These are phyloP conservation scores for Colletotrichum gloeosporioides DNA, from an alignment of 2,329 filamentous ascomycete genomes.

Conservation along the genomic window DNA sequence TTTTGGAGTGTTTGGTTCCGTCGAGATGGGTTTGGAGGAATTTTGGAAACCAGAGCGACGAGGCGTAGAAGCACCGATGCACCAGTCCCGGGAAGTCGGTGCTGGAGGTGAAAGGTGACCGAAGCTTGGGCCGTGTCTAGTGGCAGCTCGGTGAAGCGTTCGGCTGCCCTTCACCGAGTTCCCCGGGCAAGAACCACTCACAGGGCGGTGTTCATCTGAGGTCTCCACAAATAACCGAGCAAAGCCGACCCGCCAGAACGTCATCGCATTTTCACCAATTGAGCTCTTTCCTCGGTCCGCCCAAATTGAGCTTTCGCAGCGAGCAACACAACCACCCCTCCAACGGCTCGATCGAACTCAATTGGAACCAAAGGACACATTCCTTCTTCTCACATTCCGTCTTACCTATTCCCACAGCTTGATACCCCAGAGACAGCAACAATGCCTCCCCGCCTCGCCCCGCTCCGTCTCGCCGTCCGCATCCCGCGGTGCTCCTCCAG, in stretches of 20 bases:
- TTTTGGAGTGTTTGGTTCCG: background rate
- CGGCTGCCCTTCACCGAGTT: background rate
- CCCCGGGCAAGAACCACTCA: background rate
- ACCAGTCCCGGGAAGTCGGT: background rate
- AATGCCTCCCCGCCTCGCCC: conserved; percentile 37
- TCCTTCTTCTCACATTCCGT: background rate
- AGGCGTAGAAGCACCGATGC: too few species aligned
- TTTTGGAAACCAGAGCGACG: background rate
- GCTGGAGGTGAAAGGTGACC: background rate
- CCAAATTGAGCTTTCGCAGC: background rate
- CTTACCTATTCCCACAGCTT: background rate
- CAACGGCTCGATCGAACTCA: background rate
- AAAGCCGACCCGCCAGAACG: conserved; percentile 14
- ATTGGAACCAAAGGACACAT: background rate
- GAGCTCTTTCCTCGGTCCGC: conserved; percentile 12
- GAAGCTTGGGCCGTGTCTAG: background rate
- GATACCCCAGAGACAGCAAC: background rate
- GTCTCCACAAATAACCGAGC: conserved; percentile 17
- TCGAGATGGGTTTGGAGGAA: background rate
- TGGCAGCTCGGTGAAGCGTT: background rate
- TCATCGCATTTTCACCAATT: conserved; percentile 17
- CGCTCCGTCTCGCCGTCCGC: conserved; percentile 22
- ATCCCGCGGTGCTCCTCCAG: conserved; percentile 21
- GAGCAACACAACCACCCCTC: background rate
- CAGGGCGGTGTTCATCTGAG: background rate